These are phyloP conservation scores for Scheffersomyces lignosus DNA, from an alignment of 805 yeast species.

Conservation along the genomic window DNA sequence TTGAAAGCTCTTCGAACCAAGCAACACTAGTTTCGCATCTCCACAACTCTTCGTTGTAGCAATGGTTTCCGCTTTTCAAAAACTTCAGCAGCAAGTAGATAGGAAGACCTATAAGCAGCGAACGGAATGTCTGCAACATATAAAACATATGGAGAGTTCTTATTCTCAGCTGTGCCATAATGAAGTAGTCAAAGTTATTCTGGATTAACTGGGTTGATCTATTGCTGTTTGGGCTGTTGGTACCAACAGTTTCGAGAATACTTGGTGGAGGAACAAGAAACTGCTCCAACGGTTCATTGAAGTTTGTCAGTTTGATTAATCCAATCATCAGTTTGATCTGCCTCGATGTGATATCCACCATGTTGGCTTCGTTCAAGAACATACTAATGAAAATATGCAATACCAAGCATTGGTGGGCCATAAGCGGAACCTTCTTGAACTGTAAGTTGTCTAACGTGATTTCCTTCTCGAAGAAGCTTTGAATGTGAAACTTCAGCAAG, in stretches of 20 bases:
- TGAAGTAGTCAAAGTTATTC: conserved; percentile 49
- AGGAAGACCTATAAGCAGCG: conserved; percentile 41
- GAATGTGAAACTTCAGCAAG: conserved; percentile 64
- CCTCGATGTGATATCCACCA: conserved; percentile 51
- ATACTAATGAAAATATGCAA: conserved; percentile 56
- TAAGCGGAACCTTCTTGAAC: conserved; percentile 54
- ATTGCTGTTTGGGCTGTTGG: conserved; percentile 13
- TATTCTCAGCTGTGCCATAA: conserved; percentile 55
- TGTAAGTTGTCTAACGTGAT: conserved; percentile 45
- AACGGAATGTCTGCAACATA: conserved; percentile 48
- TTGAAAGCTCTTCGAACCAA: conserved; percentile 45
- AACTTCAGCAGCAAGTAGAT: conserved; percentile 40
- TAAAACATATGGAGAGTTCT: conserved; percentile 54
- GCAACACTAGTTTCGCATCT: conserved; percentile 46
- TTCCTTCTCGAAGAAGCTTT: conserved; percentile 59
- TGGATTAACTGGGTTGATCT: conserved; percentile 23
- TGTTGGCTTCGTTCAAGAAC: conserved; percentile 54
- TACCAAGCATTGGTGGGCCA: conserved; percentile 57
- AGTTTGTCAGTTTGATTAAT: conserved; percentile 51
- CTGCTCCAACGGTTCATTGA: conserved; percentile 50
- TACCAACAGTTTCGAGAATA: conserved; percentile 3
- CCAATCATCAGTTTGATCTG: conserved; percentile 57
- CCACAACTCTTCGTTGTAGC: conserved; percentile 62
- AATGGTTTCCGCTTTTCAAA: conserved; percentile 53
- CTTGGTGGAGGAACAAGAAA: conserved; percentile 42